phyloP scores from a whole-genome alignment of 805 yeast species.

The Wickerhamomyces chaumierensis region DNA sequence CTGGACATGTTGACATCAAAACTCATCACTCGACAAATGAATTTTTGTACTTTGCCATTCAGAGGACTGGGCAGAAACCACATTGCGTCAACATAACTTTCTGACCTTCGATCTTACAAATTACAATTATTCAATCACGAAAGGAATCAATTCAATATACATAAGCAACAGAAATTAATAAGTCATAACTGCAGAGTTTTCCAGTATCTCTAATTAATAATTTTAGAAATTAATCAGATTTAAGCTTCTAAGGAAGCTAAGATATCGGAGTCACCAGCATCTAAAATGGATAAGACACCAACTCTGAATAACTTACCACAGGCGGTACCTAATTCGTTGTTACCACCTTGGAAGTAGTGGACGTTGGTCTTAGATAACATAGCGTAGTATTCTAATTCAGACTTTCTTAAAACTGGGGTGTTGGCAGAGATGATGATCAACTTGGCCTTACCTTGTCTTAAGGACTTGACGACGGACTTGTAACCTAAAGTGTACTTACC shows the following conservation, averaged over 20 bases:
- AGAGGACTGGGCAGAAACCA: too few species aligned
- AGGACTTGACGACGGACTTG: constrained; percentile 96
- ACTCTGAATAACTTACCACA: constrained; percentile 99
- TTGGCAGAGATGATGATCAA: constrained; percentile 95
- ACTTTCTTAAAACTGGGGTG: constrained; percentile 99
- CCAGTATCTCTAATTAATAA: not conserved
- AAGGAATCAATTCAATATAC: too few species aligned
- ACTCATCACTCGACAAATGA: too few species aligned
- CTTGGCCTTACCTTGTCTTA: constrained; percentile 99
- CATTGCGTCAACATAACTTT: too few species aligned
- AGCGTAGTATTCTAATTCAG: constrained; percentile 99
- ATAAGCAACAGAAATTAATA: too few species aligned
- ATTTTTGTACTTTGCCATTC: too few species aligned
- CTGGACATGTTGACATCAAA: too few species aligned
- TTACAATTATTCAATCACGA: not conserved
- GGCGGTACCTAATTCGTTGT: constrained; percentile 99
- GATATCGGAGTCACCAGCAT: constrained; percentile 99
- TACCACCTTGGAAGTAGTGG: constrained; percentile 99
- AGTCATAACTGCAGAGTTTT: not conserved
- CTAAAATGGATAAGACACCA: constrained; percentile 91
- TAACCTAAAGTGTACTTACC: constrained; percentile 99
- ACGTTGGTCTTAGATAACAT: constrained; percentile 95
- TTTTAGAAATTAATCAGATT: constrained; percentile 4
- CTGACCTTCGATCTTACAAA: too few species aligned
- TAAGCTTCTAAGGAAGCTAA: constrained; percentile 40